Conservation (phyloP, 352 stramenopile species). For the Phytopythium vexans region DNA sequence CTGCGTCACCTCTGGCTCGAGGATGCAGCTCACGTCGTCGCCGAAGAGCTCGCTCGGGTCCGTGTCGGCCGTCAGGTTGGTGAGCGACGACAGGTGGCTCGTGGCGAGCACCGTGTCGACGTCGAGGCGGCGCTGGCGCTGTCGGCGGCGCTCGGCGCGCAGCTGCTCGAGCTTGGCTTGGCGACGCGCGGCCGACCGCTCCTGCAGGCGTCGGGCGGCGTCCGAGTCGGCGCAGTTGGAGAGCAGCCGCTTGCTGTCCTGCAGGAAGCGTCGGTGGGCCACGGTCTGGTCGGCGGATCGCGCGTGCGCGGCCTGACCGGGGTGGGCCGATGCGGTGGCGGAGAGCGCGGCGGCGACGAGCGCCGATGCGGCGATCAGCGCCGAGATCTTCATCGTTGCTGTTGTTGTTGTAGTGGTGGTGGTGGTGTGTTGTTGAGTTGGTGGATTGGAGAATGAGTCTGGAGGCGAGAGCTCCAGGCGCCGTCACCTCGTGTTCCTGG, state of each 20-base stretch:
- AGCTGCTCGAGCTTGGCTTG: constrained; percentile 10
- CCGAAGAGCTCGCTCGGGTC: constrained; percentile 16
- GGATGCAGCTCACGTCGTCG: constrained; percentile 18
- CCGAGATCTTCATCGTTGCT: too few relatives aligned
- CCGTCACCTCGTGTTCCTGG: too few relatives aligned
- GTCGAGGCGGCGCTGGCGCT: constrained; percentile 11
- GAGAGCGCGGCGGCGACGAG: not conserved
- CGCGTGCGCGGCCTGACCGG: constrained; percentile 4
- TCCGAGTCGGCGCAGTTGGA: constrained; percentile 18
- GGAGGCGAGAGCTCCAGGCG: too few relatives aligned
- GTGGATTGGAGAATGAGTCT: too few relatives aligned
- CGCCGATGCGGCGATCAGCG: constrained; percentile 1
- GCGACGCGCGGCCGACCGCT: constrained; percentile 9
- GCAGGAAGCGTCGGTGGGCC: constrained; percentile 15
- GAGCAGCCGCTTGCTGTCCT: constrained; percentile 17
- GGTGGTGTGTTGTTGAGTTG: too few relatives aligned
- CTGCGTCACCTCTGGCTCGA: constrained; percentile 18
- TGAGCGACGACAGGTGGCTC: constrained; percentile 19
- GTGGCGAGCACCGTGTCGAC: constrained; percentile 12
- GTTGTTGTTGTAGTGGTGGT: too few relatives aligned
- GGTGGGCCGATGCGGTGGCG: constrained; percentile 3
- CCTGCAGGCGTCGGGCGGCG: constrained; percentile 10
- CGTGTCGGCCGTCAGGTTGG: constrained; percentile 8
- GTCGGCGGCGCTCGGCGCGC: constrained; percentile 10
- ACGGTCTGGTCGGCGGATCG: constrained; percentile 4